A percentile compares a stretch with the other conserved stretches of the same genome.
Conservation (phyloP, 192 early-diverging fungal species). For the Coemansia aciculifera region DNA sequence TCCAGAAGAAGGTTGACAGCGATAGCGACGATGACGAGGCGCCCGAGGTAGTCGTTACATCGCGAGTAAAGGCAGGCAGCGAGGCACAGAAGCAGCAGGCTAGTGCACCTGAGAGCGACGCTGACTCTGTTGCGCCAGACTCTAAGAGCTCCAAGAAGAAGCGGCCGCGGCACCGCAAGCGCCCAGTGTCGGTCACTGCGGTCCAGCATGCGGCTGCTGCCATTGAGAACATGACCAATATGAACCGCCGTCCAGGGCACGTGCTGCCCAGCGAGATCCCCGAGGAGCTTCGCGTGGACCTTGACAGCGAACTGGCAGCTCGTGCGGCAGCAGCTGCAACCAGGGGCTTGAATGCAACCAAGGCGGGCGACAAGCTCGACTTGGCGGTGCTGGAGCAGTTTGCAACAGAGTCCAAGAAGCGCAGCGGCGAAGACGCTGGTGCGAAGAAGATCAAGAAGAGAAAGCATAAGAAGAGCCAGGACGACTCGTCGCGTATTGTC, state of each 20-base stretch:
- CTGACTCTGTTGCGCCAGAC: background rate
- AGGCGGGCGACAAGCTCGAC: constrained; percentile 27
- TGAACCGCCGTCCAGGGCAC: constrained; percentile 5
- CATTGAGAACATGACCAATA: constrained; percentile 20
- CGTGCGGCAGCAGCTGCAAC: background rate
- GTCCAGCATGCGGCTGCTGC: constrained; percentile 6
- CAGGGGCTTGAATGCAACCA: background rate
- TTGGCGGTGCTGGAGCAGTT: constrained; percentile 42
- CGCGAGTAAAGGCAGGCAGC: constrained; percentile 15
- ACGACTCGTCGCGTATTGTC: constrained; percentile 34
- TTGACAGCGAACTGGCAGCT: constrained; percentile 5
- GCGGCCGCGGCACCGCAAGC: constrained; percentile 47
- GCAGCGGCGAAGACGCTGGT: background rate
- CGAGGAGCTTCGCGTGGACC: constrained; percentile 35
- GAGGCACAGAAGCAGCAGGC: background rate
- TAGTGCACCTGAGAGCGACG: constrained; percentile 1
- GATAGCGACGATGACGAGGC: constrained; percentile 42
- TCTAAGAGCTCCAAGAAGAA: constrained; percentile 27
- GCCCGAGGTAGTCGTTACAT: constrained; percentile 37
- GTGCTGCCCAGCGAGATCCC: constrained; percentile 39
- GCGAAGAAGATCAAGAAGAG: constrained; percentile 21
- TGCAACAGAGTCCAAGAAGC: constrained; percentile 23
- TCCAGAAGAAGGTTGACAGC: constrained; percentile 3
- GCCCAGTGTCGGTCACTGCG: constrained; percentile 15
- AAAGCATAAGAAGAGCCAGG: constrained; percentile 18